Evolutionary conservation across 148 eudicot genomes (phyloP), one percentile per base, ranked within the genome.

Genomic region (Hydrangea macrophylla): DNA sequence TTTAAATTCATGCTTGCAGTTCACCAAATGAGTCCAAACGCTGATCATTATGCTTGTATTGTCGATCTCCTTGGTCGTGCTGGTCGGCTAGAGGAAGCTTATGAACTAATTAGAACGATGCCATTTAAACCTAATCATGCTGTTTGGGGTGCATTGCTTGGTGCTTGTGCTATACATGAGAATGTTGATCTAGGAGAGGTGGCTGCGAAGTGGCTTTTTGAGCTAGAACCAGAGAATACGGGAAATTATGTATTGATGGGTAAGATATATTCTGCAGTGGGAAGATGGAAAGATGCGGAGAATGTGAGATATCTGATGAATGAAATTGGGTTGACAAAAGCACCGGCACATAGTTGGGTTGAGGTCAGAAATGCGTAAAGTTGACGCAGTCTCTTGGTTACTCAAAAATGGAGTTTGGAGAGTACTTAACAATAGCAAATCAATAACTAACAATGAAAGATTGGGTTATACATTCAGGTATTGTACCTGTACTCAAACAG

Each of bases 31-130:
- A 39, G 42, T 58, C 70, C 75, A 1, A 36, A 59, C 30, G 62
- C 72, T 44, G 58, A 82, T 57, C 86, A 82, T 40, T 80, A 82
- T 58, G 73, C 86, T 62, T 81, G 89, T 62, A 73, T 85, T 50
- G 78, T 85, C 60, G 86, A 81, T 75, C 89, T 85, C 36, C 82
- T 80, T 63, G 86, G 84, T 68, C 82, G 86, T 30, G 80, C 80
- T 27, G 82, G 77, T 33, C 75, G 76, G 53, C 79, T 85, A 65
- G 70, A 68, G 35, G 83, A 78, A 67, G 84, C 86, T 51, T 65
- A 71, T 60, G 75, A 71, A 26, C 58, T 82, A 72, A 76, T 82
- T 62, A 36, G 60, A 7, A 64, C 61, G 7, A 82, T 82, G 86
- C 82, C 84, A 3, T 79, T 73, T 58, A 57, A 35, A 67, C 73